A percentile compares a stretch with the other conserved stretches of the same genome.
Conservation (phyloP, 2,329 filamentous ascomycete species). For the Ophiocordyceps camponoti-saundersi region DNA sequence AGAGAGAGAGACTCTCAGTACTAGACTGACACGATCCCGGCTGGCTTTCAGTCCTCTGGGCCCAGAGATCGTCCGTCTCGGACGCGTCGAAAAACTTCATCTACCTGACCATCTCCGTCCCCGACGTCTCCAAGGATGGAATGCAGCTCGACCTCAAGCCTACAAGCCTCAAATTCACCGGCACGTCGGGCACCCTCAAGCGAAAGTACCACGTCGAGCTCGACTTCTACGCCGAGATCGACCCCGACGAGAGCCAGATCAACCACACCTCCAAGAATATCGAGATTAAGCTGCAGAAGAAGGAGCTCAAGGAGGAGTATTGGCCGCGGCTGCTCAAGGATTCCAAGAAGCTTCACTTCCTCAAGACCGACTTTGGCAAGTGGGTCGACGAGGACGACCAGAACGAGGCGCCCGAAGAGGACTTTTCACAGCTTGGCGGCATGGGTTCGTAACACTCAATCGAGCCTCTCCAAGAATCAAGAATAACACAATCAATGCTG, state of each 20-base stretch:
- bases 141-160: slow-evolving; percentile 74
- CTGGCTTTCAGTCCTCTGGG: slow-evolving; percentile 65
- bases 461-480: not conserved
- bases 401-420: slow-evolving; percentile 72
- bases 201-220: slow-evolving; percentile 72
- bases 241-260: slow-evolving; percentile 65
- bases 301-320: slow-evolving; percentile 85
- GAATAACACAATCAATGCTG: not conserved
- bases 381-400: slow-evolving; percentile 99
- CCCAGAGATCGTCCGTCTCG: slow-evolving; percentile 73
- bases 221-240: slow-evolving; percentile 82
- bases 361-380: slow-evolving; percentile 99
- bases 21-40: slow-evolving; percentile 1
- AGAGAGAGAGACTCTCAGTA: not conserved
- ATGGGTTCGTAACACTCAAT: slow-evolving; percentile 23
- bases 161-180: slow-evolving; percentile 62
- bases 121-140: slow-evolving; percentile 62
- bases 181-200: slow-evolving; percentile 71
- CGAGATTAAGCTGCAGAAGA: slow-evolving; percentile 88
- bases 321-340: slow-evolving; percentile 95
- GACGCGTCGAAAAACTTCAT: slow-evolving; percentile 84
- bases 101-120: slow-evolving; percentile 79
- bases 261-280: slow-evolving; percentile 80
- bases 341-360: slow-evolving; percentile 74
- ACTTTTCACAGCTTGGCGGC: slow-evolving; percentile 50